Evolutionary conservation across 2,329 filamentous ascomycete genomes (phyloP).

Genomic region (Pseudodiploospora longispora): DNA sequence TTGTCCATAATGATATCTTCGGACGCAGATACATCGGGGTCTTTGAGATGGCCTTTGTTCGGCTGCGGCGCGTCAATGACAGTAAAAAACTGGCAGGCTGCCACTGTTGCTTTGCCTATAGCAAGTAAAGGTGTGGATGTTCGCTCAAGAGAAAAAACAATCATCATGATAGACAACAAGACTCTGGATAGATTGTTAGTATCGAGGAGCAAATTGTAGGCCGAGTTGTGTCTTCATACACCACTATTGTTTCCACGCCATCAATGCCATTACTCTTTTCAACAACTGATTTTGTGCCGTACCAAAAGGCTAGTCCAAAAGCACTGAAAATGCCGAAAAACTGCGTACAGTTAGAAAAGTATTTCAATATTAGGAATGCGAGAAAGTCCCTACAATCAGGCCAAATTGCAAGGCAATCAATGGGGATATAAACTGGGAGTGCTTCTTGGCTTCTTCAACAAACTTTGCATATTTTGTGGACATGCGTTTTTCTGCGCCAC

Average conservation of each 20-base stretch:
- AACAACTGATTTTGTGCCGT: constrained; percentile 43
- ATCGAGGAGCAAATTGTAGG: not conserved
- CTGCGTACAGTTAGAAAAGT: constrained; percentile 16
- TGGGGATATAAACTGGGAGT: constrained; percentile 42
- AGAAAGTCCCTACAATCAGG: constrained; percentile 29
- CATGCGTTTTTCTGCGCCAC: constrained; percentile 50
- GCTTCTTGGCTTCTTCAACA: constrained; percentile 44
- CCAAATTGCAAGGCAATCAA: constrained; percentile 45
- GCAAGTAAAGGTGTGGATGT: constrained; percentile 52
- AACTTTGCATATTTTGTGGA: constrained; percentile 44
- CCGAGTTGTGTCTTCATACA: no score
- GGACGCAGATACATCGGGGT: constrained; percentile 28
- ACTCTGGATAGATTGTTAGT: constrained; percentile 24
- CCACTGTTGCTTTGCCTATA: constrained; percentile 47
- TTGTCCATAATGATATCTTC: constrained; percentile 44
- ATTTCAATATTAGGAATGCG: not conserved
- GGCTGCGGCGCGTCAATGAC: constrained; percentile 42
- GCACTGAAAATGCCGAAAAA: constrained; percentile 46
- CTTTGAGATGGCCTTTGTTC: constrained; percentile 25
- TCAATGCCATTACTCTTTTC: constrained; percentile 33
- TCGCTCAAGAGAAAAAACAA: constrained; percentile 48
- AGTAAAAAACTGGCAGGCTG: constrained; percentile 49
- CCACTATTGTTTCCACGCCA: constrained; percentile 45
- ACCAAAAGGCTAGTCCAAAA: constrained; percentile 56
- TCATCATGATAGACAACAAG: constrained; percentile 50